A percentile compares a stretch with the other conserved stretches of the same genome.
Evolutionary conservation across 2,329 filamentous ascomycete genomes (phyloP).

Genomic region (Laburnicola sp.): DNA sequence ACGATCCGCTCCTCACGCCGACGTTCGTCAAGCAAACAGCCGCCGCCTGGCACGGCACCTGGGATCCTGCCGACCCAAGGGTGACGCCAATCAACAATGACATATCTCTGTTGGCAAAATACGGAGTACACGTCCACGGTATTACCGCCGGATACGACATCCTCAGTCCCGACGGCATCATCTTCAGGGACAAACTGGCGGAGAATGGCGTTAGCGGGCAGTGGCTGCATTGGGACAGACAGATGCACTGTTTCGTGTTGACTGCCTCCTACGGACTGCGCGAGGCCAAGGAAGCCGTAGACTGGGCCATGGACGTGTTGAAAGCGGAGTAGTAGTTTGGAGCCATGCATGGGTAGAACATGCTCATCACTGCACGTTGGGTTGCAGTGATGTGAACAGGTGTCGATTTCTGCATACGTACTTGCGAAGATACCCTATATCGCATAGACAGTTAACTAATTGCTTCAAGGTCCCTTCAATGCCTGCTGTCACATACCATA

Average conservation of each 20-base stretch:
- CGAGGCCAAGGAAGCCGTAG: slow-evolving; percentile 52
- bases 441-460: too few species aligned
- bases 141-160: slow-evolving; percentile 59
- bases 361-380: not conserved
- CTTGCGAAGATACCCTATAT: too few species aligned
- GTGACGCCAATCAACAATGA: slow-evolving; percentile 56
- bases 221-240: slow-evolving; percentile 62
- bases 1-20: slow-evolving; percentile 53
- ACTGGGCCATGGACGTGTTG: slow-evolving; percentile 51
- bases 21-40: slow-evolving; percentile 49
- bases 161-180: slow-evolving; percentile 55
- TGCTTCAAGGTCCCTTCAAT: too few species aligned
- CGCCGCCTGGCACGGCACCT: slow-evolving; percentile 47
- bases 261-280: slow-evolving; percentile 53
- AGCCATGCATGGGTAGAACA: not conserved
- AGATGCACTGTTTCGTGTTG: slow-evolving; percentile 64
- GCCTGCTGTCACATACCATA: too few species aligned
- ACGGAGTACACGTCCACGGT: slow-evolving; percentile 55
- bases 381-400: too few species aligned
- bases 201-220: slow-evolving; percentile 51
- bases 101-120: slow-evolving; percentile 44
- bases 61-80: slow-evolving; percentile 49
- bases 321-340: slow-evolving; percentile 23
- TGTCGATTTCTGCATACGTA: too few species aligned
- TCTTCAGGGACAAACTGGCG: slow-evolving; percentile 53